Conservation (phyloP, 2,329 filamentous ascomycete genomes). For the Paraphaeosphaeria sporulosa region DNA sequence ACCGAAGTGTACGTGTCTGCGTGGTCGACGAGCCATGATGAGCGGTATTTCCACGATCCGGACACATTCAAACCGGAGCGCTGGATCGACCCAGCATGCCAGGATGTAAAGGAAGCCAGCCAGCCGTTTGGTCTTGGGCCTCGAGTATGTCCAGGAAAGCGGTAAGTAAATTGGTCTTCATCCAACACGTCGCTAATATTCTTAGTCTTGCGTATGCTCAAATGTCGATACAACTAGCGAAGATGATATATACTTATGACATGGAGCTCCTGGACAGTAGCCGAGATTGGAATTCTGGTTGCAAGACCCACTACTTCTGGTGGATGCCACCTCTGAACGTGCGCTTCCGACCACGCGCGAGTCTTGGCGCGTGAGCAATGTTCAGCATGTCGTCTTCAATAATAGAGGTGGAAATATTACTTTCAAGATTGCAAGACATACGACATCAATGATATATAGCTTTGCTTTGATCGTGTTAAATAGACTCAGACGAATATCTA, state of each 20-base stretch:
- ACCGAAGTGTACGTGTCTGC: constrained; percentile 8
- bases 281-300: constrained; percentile 8
- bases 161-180: background rate
- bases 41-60: constrained; percentile 34
- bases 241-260: constrained; percentile 50
- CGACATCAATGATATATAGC: background rate
- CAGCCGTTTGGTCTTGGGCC: constrained; percentile 30
- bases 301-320: constrained; percentile 13
- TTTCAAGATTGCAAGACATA: background rate
- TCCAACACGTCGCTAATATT: background rate
- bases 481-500: constrained; percentile 21
- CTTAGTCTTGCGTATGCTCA: constrained; percentile 33
- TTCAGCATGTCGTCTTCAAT: background rate
- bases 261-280: constrained; percentile 33
- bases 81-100: constrained; percentile 25
- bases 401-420: background rate
- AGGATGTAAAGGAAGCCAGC: constrained; percentile 22
- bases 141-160: constrained; percentile 28
- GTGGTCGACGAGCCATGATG: constrained; percentile 36
- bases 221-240: constrained; percentile 45
- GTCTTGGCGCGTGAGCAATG: background rate
- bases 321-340: constrained; percentile 9
- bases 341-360: constrained; percentile 5
- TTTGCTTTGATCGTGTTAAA: background rate
- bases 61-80: constrained; percentile 36